Conservation (phyloP, 1,284 basidiomycete species). For the Laetiporus sulphureus region DNA sequence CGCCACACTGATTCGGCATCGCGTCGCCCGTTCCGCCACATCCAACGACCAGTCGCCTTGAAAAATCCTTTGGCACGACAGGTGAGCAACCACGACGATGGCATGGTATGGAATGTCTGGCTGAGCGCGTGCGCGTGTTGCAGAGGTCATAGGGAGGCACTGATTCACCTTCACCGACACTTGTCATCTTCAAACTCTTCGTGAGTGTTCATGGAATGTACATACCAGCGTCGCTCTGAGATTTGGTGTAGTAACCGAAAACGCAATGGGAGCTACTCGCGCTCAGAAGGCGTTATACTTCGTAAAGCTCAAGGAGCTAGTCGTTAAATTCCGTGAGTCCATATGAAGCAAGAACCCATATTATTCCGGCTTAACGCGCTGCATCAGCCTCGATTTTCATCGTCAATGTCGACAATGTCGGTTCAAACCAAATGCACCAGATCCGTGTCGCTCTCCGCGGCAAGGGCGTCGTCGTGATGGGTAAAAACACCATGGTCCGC, state of each 20-base stretch:
- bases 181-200: background rate
- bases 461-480: slow-evolving; percentile 97
- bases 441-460: slow-evolving; percentile 96
- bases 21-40: slow-evolving; percentile 7
- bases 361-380: background rate
- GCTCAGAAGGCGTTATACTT: slow-evolving; percentile 94
- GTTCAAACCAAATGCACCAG: slow-evolving; percentile 99
- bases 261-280: slow-evolving; percentile 86
- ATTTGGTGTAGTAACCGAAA: slow-evolving; percentile 6
- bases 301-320: slow-evolving; percentile 88
- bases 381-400: slow-evolving; percentile 89
- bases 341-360: background rate
- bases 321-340: slow-evolving; percentile 82
- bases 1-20: slow-evolving; percentile 3
- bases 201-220: too few species aligned
- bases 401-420: slow-evolving; percentile 99
- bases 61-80: slow-evolving; percentile 83
- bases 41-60: slow-evolving; percentile 51
- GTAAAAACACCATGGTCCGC: slow-evolving; percentile 99
- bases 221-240: too few species aligned
- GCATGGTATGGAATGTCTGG: background rate
- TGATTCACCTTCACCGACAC: slow-evolving; percentile 21
- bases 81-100: slow-evolving; percentile 19
- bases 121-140: slow-evolving; percentile 5
- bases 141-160: slow-evolving; percentile 87